A percentile compares a stretch with the other conserved stretches of the same genome.
Evolutionary conservation across 2,329 filamentous ascomycete genomes (phyloP).

Genomic region (Cladosporium austrohemisphaericum): DNA sequence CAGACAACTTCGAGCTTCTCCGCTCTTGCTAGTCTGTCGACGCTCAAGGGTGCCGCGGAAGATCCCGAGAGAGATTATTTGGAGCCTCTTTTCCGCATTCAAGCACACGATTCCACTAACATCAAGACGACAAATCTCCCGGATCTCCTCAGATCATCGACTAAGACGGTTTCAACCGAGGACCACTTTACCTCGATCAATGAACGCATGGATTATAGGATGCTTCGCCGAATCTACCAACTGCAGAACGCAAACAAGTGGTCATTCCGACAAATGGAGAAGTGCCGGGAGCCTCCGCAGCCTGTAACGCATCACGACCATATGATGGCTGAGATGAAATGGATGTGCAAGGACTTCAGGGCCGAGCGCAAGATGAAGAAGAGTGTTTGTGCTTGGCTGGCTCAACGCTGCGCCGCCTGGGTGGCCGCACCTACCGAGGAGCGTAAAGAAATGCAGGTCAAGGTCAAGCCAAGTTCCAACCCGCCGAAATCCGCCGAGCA

Average conservation of each 20-base stretch:
- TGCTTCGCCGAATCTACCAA: slow-evolving; percentile 81
- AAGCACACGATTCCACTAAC: slow-evolving; percentile 55
- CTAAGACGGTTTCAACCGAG: slow-evolving; percentile 83
- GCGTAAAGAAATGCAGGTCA: slow-evolving; percentile 65
- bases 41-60: slow-evolving; percentile 45
- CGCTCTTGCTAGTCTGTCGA: slow-evolving; percentile 30
- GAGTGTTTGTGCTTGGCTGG: slow-evolving; percentile 73
- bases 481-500: slow-evolving; percentile 23
- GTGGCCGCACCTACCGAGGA: slow-evolving; percentile 62
- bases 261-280: slow-evolving; percentile 85
- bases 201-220: slow-evolving; percentile 82
- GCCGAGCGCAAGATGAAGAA: slow-evolving; percentile 95
- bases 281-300: slow-evolving; percentile 73
- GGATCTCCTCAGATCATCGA: slow-evolving; percentile 73
- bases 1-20: slow-evolving; percentile 4
- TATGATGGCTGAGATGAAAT: slow-evolving; percentile 85
- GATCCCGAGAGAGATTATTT: slow-evolving; percentile 56
- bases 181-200: slow-evolving; percentile 80
- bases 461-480: slow-evolving; percentile 42
- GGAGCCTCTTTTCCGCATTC: slow-evolving; percentile 56
- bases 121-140: slow-evolving; percentile 52
- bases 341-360: slow-evolving; percentile 95
- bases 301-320: slow-evolving; percentile 80
- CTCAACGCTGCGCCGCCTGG: slow-evolving; percentile 80
- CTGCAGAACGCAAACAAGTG: slow-evolving; percentile 88